Evolutionary conservation across 345 rosid species (phyloP).

Genomic region (Hibiscus mutabilis): DNA sequence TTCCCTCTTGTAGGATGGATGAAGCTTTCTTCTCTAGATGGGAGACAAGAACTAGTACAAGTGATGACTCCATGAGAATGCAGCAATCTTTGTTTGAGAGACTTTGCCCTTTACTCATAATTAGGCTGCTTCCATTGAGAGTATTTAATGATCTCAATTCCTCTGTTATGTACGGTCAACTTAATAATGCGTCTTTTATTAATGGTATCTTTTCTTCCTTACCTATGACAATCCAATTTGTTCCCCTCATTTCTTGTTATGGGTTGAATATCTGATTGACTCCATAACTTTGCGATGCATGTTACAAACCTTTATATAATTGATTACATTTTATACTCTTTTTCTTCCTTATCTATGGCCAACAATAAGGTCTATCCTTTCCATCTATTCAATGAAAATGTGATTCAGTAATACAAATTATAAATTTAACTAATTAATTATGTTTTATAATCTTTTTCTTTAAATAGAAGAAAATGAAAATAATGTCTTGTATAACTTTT

Average conservation of each 20-base stretch:
- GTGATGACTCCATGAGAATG: conserved; percentile 27
- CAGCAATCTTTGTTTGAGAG: conserved; percentile 58
- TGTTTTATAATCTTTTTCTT: not conserved
- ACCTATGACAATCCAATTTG: not conserved
- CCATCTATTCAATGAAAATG: not conserved
- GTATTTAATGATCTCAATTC: conserved; percentile 56
- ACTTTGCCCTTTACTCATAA: conserved; percentile 79
- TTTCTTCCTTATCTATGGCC: too few species aligned
- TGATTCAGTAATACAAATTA: not conserved
- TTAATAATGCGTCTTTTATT: conserved; percentile 26
- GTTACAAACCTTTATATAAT: not conserved
- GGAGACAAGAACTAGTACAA: conserved; percentile 26
- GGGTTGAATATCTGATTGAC: not conserved
- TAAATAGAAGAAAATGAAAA: not conserved
- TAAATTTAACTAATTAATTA: not conserved
- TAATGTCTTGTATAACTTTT: not conserved
- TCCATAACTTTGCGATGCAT: not conserved
- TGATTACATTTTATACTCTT: too few species aligned
- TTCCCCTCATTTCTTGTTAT: not conserved
- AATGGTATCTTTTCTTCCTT: conserved; percentile 30
- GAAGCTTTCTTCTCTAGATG: conserved; percentile 26
- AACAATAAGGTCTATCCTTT: not conserved
- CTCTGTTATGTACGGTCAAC: conserved; percentile 49
- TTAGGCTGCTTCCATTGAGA: conserved; percentile 77
- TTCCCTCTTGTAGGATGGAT: conserved; percentile 30